phyloP scores from a whole-genome alignment of 164 flowering plant species.

The Protea cynaroides region DNA sequence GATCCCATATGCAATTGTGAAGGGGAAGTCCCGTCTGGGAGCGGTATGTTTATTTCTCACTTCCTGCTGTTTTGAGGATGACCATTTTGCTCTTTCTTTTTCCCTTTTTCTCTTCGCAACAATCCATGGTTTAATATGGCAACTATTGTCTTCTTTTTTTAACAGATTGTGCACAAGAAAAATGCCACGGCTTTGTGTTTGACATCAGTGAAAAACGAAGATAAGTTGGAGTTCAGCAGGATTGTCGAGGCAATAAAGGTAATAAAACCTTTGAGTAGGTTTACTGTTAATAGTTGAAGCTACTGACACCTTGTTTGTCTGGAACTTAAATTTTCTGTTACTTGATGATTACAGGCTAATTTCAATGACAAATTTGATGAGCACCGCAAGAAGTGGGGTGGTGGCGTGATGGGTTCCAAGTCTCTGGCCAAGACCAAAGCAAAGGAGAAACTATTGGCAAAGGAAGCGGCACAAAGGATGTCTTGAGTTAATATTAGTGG shows the following conservation, averaged over 20 bases:
- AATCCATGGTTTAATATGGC: neutral
- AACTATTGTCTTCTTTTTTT: neutral
- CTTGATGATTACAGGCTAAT: slow-evolving; percentile 12
- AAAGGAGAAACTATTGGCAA: slow-evolving; percentile 54
- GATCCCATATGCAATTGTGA: slow-evolving; percentile 76
- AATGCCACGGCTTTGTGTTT: slow-evolving; percentile 72
- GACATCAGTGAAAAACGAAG: slow-evolving; percentile 81
- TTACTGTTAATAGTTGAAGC: too few species aligned
- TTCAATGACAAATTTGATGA: slow-evolving; percentile 47
- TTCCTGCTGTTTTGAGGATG: too few species aligned
- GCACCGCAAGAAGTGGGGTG: slow-evolving; percentile 83
- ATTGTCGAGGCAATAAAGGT: slow-evolving; percentile 80
- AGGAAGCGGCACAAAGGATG: slow-evolving; percentile 78
- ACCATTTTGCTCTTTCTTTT: neutral
- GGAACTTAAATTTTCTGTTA: too few species aligned
- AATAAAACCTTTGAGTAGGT: too few species aligned
- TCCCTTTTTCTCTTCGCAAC: too few species aligned
- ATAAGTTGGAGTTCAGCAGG: slow-evolving; percentile 79
- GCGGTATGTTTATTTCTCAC: slow-evolving; percentile 30
- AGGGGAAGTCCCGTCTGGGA: slow-evolving; percentile 78
- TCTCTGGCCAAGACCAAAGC: slow-evolving; percentile 82
- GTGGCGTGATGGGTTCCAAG: slow-evolving; percentile 83
- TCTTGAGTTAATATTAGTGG: slow-evolving; percentile 4
- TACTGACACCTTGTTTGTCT: too few species aligned
- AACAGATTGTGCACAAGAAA: slow-evolving; percentile 78